Evolutionary conservation across 1,139 yeast species (phyloP).

Genomic region (Lodderomyces elongisporus): DNA sequence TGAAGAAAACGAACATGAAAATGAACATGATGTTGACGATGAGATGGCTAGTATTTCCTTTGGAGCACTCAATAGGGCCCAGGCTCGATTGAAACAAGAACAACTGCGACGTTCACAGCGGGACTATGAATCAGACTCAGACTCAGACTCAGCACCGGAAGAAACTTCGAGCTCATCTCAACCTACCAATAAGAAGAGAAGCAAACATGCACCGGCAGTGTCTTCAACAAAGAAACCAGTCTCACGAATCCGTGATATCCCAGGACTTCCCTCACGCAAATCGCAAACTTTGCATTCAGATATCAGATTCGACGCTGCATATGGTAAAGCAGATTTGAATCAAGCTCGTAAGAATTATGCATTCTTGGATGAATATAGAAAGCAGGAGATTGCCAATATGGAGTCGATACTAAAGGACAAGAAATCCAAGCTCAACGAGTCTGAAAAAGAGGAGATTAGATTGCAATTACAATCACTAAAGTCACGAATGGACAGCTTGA

Average conservation of each 20-base stretch:
- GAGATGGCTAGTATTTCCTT: conserved; percentile 39
- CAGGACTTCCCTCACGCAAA: conserved; percentile 55
- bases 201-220: conserved; percentile 80
- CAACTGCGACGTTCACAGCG: conserved; percentile 7
- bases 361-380: conserved; percentile 81
- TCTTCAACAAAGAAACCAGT: conserved; percentile 70
- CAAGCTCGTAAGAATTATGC: conserved; percentile 70
- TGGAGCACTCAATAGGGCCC: conserved; percentile 58
- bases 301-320: conserved; percentile 84
- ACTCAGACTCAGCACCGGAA: conserved; percentile 16
- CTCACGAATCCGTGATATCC: conserved; percentile 63
- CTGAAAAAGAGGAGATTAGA: conserved; percentile 53
- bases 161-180: conserved; percentile 11
- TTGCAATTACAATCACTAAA: conserved; percentile 54
- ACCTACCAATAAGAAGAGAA: conserved; percentile 28
- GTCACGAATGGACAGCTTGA: conserved; percentile 72
- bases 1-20: not conserved
- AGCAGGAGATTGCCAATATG: conserved; percentile 62
- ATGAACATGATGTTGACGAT: conserved; percentile 13
- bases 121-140: conserved; percentile 11
- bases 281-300: conserved; percentile 55
- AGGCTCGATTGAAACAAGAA: conserved; percentile 34
- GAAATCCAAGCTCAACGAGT: conserved; percentile 41
- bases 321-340: conserved; percentile 72
- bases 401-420: conserved; percentile 52